Base-by-base conservation (phyloP, 371 early-diverging fungal genomes). In the Fennellomyces sp. region DNA sequence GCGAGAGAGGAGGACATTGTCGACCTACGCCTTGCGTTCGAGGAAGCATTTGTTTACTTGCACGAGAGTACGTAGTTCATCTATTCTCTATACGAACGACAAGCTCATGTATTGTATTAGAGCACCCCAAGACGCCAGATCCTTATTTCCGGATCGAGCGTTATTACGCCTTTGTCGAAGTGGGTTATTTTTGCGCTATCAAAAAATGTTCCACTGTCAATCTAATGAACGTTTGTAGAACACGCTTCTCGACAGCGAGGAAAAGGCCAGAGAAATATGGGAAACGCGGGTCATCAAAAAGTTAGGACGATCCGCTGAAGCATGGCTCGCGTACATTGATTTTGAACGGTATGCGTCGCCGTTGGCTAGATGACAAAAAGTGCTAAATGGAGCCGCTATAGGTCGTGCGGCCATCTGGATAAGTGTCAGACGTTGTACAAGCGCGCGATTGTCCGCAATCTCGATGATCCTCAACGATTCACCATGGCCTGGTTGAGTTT, bases 131-230 rank as follows among this genome's bases (percentile, higher is more conserved):
- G 1, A 47, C 61, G 0, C 70, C 66, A 8, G 85, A 86, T 59
- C 82, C 86, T 2, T 81, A 76, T 50, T 72, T 72, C 50, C 76
- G 86, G 0, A 65, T 89, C n/a, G 84, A 85, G 58, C 69, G 78
- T 15, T 75, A 68, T 17, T 66, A 70, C 65, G 69, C 85, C 1
- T 73, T 52, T 19, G 72, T 83, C 10, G 77, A 78, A 62, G 77
- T 75, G 60, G 35, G 57, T 31, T 13, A n/a, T 21, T 26, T 0
- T 21, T 15, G 26, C 17, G 38, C 27, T 30, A 56, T 33, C 12
- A 12, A 21, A 31, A 5, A 25, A 47, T 15, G 7, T 17, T 25
- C 33, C n/a, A 28, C 4, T 48, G 17, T 33, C 17, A 21, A 23
- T 49, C 26, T 33, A 17, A 36, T 52, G 7, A 11, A 27, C 2